phyloP scores from a whole-genome alignment of 768 basidiomycete genomes.

The Ramaria rubella region DNA sequence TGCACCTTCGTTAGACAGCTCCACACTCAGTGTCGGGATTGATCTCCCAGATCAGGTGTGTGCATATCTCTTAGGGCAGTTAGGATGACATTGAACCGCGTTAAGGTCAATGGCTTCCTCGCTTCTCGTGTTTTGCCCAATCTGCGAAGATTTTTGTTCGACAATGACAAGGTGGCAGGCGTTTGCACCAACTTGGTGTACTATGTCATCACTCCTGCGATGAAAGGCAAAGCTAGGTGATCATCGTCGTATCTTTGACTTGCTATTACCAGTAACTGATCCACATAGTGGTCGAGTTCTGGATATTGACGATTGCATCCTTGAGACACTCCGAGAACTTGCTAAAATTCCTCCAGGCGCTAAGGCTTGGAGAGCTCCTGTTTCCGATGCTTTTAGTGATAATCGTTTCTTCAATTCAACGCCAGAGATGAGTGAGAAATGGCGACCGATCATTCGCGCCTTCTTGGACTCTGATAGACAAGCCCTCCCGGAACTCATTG shows the following conservation, averaged over 20 bases:
- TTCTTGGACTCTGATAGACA: conserved; percentile 85
- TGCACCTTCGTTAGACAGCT: conserved; percentile 29
- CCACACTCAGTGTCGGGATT: conserved; percentile 25
- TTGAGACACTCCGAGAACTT: conserved; percentile 73
- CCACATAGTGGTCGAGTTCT: conserved; percentile 49
- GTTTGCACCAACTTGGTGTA: conserved; percentile 80
- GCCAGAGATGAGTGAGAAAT: conserved; percentile 48
- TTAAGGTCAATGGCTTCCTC: conserved; percentile 66
- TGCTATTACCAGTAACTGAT: conserved; percentile 4
- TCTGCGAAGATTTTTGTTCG: conserved; percentile 71
- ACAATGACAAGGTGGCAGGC: conserved; percentile 75
- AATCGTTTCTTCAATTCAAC: conserved; percentile 78
- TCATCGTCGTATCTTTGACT: conserved; percentile 12
- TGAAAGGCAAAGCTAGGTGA: conserved; percentile 73
- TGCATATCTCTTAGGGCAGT: background rate
- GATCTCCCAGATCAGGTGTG: conserved; percentile 46
- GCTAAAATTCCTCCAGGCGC: conserved; percentile 65
- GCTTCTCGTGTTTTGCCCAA: conserved; percentile 64
- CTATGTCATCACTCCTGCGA: conserved; percentile 72
- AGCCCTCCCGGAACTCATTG: conserved; percentile 74
- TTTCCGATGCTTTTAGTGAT: conserved; percentile 80
- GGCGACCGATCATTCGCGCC: conserved; percentile 73
- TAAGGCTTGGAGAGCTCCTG: conserved; percentile 79
- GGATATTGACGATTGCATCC: conserved; percentile 63
- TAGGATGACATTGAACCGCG: background rate